Conservation (phyloP, 495 filamentous ascomycete genomes). For the Penicillium mononematosum region DNA sequence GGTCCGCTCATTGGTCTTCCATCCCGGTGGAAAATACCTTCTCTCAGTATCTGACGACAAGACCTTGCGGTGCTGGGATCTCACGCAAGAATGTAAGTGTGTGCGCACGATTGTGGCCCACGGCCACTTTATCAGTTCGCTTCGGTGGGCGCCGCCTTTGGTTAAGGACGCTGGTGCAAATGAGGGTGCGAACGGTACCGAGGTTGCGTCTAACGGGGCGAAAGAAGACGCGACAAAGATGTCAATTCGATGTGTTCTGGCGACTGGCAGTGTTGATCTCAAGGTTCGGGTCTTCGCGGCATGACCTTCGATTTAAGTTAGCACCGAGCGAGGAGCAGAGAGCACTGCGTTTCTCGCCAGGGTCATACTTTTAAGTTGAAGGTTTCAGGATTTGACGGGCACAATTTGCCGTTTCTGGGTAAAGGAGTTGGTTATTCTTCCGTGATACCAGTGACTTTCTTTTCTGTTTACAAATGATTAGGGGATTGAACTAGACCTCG, state of each 20-base stretch:
- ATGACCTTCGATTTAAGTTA: slow-evolving; percentile 17
- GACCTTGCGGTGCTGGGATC: slow-evolving; percentile 91
- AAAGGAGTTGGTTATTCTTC: slow-evolving; percentile 35
- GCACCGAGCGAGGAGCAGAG: slow-evolving; percentile 5
- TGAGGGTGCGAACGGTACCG: slow-evolving; percentile 35
- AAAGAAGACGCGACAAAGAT: slow-evolving; percentile 30
- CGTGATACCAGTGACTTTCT: slow-evolving; percentile 33
- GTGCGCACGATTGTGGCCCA: slow-evolving; percentile 82
- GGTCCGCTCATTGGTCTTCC: slow-evolving; percentile 84
- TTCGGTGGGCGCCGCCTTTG: slow-evolving; percentile 88
- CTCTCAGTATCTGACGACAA: slow-evolving; percentile 87
- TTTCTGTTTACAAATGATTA: slow-evolving; percentile 24
- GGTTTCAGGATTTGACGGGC: slow-evolving; percentile 18
- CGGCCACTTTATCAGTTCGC: slow-evolving; percentile 81
- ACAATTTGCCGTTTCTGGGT: slow-evolving; percentile 23
- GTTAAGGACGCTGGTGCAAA: slow-evolving; percentile 47
- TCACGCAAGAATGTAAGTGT: slow-evolving; percentile 84
- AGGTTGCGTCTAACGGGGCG: slow-evolving; percentile 15
- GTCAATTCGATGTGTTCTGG: slow-evolving; percentile 61
- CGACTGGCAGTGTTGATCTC: slow-evolving; percentile 62
- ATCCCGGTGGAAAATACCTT: slow-evolving; percentile 92
- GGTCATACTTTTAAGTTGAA: slow-evolving; percentile 10
- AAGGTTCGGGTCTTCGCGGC: slow-evolving; percentile 60
- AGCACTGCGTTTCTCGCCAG: slow-evolving; percentile 9
- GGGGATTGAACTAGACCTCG: slow-evolving; percentile 11